phyloP scores from a whole-genome alignment of 2,329 filamentous ascomycete genomes.

The Botryotinia globosa region DNA sequence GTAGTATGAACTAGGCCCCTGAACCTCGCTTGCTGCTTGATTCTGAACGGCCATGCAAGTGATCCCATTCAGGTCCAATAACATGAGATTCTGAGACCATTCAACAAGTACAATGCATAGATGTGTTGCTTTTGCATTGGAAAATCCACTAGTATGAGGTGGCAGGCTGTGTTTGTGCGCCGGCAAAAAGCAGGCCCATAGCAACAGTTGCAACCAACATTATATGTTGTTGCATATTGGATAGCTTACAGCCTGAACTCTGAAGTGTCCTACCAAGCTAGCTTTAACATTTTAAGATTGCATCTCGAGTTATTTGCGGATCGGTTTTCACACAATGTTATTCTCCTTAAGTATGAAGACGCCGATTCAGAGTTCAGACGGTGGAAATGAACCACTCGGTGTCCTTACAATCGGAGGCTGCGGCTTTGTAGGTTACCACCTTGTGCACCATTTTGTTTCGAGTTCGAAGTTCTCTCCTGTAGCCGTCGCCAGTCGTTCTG shows the following conservation, averaged over 20 bases:
- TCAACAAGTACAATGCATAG: neutral
- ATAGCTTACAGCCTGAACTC: neutral
- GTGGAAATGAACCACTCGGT: neutral
- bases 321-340: neutral
- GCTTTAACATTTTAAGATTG: neutral
- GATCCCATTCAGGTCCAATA: neutral
- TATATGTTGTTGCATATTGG: neutral
- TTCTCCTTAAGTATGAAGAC: neutral
- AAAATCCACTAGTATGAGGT: neutral
- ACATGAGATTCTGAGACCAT: neutral
- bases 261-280: neutral
- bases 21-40: neutral
- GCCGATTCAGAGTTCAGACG: neutral
- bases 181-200: neutral
- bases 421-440: conserved; percentile 2
- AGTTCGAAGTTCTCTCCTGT: neutral
- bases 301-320: neutral
- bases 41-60: neutral
- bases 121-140: neutral
- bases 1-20: neutral
- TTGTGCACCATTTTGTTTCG: neutral
- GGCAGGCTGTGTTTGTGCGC: neutral
- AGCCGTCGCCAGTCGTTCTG: conserved; percentile 5
- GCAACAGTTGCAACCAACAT: neutral
- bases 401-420: conserved; percentile 1